Conservation (phyloP, 208 protist genomes). For the Trypanosoma theileri region DNA sequence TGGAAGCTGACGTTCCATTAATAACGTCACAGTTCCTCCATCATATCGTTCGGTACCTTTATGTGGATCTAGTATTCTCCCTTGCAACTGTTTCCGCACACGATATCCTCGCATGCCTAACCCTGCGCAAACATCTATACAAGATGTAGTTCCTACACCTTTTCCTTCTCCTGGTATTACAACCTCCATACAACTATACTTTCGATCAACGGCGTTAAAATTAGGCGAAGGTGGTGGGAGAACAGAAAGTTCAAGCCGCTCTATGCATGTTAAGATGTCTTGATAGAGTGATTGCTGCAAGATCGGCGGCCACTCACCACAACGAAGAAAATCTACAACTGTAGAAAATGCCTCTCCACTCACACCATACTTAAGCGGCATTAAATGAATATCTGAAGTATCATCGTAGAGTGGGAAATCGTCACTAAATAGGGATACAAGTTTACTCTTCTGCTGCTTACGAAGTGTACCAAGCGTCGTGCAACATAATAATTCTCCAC, state of each 20-base stretch:
- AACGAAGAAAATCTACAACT: conserved; percentile 8
- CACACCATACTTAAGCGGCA: conserved; percentile 5
- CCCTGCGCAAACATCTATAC: conserved; percentile 7
- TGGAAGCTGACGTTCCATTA: conserved; percentile 1
- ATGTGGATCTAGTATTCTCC: neutral
- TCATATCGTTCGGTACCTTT: neutral
- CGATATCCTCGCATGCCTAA: neutral
- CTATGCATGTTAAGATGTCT: neutral
- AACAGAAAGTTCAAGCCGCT: neutral
- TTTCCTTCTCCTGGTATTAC: neutral
- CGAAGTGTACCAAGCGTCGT: neutral
- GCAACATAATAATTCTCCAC: neutral
- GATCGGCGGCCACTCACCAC: conserved; percentile 3
- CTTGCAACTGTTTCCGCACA: neutral
- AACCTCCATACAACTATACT: conserved; percentile 6
- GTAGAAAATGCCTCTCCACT: conserved; percentile 3
- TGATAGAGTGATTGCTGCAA: neutral
- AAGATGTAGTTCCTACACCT: neutral
- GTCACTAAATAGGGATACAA: neutral
- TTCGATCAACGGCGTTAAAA: neutral
- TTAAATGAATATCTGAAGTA: neutral
- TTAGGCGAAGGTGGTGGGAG: neutral
- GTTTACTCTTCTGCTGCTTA: neutral
- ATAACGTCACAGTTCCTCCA: neutral
- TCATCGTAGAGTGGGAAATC: conserved; percentile 6